These are phyloP conservation scores for Herpotrichia juniperi DNA, from an alignment of 2,329 filamentous ascomycete species.

Conservation along the genomic window DNA sequence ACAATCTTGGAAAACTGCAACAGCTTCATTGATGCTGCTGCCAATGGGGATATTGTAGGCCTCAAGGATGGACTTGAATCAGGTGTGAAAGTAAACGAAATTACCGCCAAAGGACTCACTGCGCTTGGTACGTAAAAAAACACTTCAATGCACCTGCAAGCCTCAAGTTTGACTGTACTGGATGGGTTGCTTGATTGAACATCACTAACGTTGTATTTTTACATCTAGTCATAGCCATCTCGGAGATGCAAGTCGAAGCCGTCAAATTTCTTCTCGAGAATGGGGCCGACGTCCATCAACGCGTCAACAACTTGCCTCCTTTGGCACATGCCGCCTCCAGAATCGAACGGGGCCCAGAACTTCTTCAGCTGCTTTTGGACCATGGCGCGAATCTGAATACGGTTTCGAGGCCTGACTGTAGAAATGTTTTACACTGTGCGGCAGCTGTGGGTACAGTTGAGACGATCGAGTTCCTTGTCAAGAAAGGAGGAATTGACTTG, in stretches of 20 bases:
- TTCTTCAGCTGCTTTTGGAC: slow-evolving; percentile 25
- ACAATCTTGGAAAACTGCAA: slow-evolving; percentile 1
- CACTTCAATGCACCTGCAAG: no score
- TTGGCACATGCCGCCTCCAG: slow-evolving; percentile 19
- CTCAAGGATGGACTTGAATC: slow-evolving; percentile 11
- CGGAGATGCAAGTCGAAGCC: slow-evolving; percentile 12
- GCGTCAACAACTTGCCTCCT: slow-evolving; percentile 8
- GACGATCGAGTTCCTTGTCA: slow-evolving; percentile 22
- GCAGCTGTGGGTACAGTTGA: slow-evolving; percentile 16
- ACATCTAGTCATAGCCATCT: slow-evolving; percentile 15
- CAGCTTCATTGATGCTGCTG: slow-evolving; percentile 13
- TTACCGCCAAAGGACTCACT: slow-evolving; percentile 12
- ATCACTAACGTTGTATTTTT: not conserved
- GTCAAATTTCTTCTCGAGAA: slow-evolving; percentile 18
- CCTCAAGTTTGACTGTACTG: no score
- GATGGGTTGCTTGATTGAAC: no score
- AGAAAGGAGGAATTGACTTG: slow-evolving; percentile 20
- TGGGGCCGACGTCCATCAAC: slow-evolving; percentile 17
- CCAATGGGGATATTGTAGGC: slow-evolving; percentile 10
- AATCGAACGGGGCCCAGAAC: slow-evolving; percentile 5
- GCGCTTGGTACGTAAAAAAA: slow-evolving; percentile 12
- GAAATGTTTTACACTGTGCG: slow-evolving; percentile 28
- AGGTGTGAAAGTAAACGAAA: slow-evolving; percentile 14
- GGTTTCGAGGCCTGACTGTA: slow-evolving; percentile 11
- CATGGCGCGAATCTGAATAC: slow-evolving; percentile 18